These are phyloP conservation scores for Pseudozyma sp. DNA, from an alignment of 1,284 basidiomycete species.

Conservation along the genomic window DNA sequence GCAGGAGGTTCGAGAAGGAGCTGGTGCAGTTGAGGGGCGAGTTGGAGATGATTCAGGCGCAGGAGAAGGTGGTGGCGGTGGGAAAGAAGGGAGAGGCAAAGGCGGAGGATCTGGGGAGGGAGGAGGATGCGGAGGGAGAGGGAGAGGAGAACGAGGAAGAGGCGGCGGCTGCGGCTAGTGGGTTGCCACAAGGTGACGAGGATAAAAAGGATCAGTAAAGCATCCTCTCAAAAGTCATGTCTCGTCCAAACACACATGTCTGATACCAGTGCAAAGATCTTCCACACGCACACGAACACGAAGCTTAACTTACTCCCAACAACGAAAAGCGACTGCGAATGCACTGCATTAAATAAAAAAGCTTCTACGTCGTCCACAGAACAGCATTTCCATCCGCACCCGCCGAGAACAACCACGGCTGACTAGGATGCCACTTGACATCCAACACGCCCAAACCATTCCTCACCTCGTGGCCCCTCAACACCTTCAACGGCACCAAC, in stretches of 20 bases:
- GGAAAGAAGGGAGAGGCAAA: neutral
- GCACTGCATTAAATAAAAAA: neutral
- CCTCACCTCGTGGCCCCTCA: slow-evolving; percentile 85
- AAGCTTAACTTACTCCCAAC: neutral
- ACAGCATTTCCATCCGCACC: slow-evolving; percentile 91
- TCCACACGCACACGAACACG: neutral
- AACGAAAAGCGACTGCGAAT: neutral
- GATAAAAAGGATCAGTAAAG: slow-evolving; percentile 23
- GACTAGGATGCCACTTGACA: slow-evolving; percentile 85
- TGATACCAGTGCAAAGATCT: neutral
- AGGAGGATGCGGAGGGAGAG: neutral
- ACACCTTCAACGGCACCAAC: slow-evolving; percentile 95
- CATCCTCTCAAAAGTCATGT: neutral
- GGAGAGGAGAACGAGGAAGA: slow-evolving; percentile 6
- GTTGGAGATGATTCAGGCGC: slow-evolving; percentile 32
- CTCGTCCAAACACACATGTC: neutral
- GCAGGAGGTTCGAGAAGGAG: slow-evolving; percentile 57
- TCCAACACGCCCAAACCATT: slow-evolving; percentile 92
- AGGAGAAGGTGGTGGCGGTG: slow-evolving; percentile 24
- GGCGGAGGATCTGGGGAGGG: neutral
- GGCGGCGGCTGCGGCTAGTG: slow-evolving; percentile 30
- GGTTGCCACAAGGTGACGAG: slow-evolving; percentile 13
- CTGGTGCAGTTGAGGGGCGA: slow-evolving; percentile 37
- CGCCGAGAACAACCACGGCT: slow-evolving; percentile 92
- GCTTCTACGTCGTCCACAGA: slow-evolving; percentile 75